These are phyloP conservation scores for Brasilioporus rufonigricans DNA, from an alignment of 768 basidiomycete genomes.

Conservation along the genomic window DNA sequence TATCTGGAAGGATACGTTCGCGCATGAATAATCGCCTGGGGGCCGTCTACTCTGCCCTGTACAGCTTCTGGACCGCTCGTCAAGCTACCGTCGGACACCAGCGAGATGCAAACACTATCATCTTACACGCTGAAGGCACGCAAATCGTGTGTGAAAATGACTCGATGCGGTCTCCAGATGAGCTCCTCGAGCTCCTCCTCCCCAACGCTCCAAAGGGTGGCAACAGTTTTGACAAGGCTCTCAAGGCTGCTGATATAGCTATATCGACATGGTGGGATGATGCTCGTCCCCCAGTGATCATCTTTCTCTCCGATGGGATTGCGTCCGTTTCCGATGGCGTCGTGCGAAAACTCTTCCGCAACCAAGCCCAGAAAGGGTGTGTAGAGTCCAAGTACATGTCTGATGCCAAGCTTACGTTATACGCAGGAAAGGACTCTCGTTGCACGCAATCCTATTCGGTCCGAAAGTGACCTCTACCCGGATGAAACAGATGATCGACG, in stretches of 20 bases:
- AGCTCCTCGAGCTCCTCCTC: slow-evolving; percentile 43
- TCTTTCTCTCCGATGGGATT: slow-evolving; percentile 59
- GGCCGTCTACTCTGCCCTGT: slow-evolving; percentile 51
- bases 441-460: slow-evolving; percentile 59
- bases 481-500: slow-evolving; percentile 45
- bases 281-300: slow-evolving; percentile 45
- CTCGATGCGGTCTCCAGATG: slow-evolving; percentile 38
- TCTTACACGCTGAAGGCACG: slow-evolving; percentile 40
- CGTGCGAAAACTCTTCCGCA: slow-evolving; percentile 37
- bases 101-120: slow-evolving; percentile 53
- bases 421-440: slow-evolving; percentile 50
- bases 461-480: slow-evolving; percentile 18
- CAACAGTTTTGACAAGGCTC: slow-evolving; percentile 43
- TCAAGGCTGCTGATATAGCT: slow-evolving; percentile 33
- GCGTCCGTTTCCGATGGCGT: slow-evolving; percentile 33
- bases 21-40: slow-evolving; percentile 50
- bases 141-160: slow-evolving; percentile 41
- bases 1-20: slow-evolving; percentile 27
- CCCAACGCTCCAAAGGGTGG: slow-evolving; percentile 34
- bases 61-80: slow-evolving; percentile 54
- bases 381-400: neutral
- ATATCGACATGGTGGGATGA: slow-evolving; percentile 47
- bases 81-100: slow-evolving; percentile 35
- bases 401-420: neutral
- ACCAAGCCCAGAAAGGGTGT: slow-evolving; percentile 43